phyloP scores from a whole-genome alignment of 495 filamentous ascomycete species.

The Xylaria palmicola region DNA sequence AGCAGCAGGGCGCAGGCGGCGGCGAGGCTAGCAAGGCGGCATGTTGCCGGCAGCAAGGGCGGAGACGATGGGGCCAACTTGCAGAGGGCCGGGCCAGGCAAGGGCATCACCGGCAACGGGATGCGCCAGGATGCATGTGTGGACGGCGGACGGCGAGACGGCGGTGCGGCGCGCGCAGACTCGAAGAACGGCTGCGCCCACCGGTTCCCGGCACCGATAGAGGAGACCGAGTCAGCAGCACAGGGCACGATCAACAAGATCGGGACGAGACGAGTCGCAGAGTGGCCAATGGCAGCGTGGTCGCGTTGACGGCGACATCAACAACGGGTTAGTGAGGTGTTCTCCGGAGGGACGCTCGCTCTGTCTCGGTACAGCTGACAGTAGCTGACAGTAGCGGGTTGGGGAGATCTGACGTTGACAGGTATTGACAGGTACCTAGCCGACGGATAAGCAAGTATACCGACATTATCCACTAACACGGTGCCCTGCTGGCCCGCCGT shows the following conservation, averaged over 20 bases:
- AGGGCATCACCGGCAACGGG: conserved; percentile 45
- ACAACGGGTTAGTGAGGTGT: too few species aligned
- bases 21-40: conserved; percentile 16
- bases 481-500: not conserved
- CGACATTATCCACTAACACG: conserved; percentile 23
- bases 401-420: not conserved
- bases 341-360: too few species aligned
- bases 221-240: conserved; percentile 4
- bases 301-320: not conserved
- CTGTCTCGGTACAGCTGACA: too few species aligned
- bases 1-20: conserved; percentile 25
- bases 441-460: not conserved
- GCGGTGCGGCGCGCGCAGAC: conserved; percentile 13
- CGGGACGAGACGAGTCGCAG: not conserved
- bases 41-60: conserved; percentile 20
- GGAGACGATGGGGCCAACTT: conserved; percentile 27
- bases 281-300: not conserved
- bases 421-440: not conserved
- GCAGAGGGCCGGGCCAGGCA: conserved; percentile 37
- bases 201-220: conserved; percentile 15
- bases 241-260: not conserved
- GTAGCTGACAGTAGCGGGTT: not conserved
- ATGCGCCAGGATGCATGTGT: conserved; percentile 37
- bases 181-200: conserved; percentile 2
- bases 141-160: conserved; percentile 1